Base-by-base conservation (phyloP, 1,284 basidiomycete species). In the Fistulinella cinereoalba region DNA sequence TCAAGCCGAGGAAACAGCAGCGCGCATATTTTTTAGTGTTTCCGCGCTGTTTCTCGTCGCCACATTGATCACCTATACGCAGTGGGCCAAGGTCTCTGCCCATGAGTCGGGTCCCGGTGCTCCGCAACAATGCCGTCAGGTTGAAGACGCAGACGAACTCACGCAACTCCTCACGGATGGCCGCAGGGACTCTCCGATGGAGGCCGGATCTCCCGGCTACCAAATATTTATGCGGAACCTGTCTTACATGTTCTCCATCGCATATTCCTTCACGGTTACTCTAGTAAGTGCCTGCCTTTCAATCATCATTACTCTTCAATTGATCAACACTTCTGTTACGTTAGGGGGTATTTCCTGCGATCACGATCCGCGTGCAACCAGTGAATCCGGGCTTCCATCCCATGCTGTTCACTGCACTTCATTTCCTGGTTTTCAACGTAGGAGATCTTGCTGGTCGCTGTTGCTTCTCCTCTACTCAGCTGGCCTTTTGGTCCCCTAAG, bases 261-360 rank as follows among this genome's bases (percentile, higher is more conserved):
- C 80, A 4, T 89, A 81, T 59, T 81, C 88, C 3, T 93, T 89
- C 57, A 63, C 83, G n/a, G 76, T 90, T 27, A 93, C 91, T 12
- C 68, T 95, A 61, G 90, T 92, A 60, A 56, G 85, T 65, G 6
- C 12, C 47, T 31, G 16, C 34, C 5, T 15, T 15, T 6, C 24
- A 10, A 13, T 13, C 12, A 8, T 7, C 9, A 25, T 31, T 8
- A 3, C 5, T 12, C 12, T 34, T 34, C 3, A 13, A 43, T 41
- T 43, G 41, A 51, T 32, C 3, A 27, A 4, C 19, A n/a, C n/a
- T 23, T 3, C 21, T 23, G 36, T 16, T 23, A 19, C 27, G 19
- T 27, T 51, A 93, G 90, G 77, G 89, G 24, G 82, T 93, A 34
- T 93, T 82, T 65, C 92, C 92, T 3, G 79, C 91, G 3, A 85